Conservation (phyloP, 768 basidiomycete species). For the Amanita inopinata region DNA sequence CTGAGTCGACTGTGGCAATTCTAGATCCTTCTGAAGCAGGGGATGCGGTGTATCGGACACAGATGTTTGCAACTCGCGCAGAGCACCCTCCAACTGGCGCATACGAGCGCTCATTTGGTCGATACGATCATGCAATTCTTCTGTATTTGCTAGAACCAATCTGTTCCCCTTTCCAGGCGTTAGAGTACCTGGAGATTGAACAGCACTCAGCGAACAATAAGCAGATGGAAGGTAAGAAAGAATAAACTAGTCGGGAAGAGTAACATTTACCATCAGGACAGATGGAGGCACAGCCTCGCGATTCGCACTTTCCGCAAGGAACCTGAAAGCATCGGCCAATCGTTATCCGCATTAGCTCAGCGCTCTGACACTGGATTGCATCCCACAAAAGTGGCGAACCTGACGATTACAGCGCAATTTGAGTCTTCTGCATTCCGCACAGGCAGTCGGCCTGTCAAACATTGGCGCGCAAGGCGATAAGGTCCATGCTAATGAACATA, state of each 20-base stretch:
- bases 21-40: slow-evolving; percentile 20
- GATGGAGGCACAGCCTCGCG: slow-evolving; percentile 63
- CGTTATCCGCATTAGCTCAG: too few relatives aligned
- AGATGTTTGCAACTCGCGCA: slow-evolving; percentile 37
- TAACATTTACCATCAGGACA: slow-evolving; percentile 63
- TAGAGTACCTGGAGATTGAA: slow-evolving; percentile 32
- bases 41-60: slow-evolving; percentile 43
- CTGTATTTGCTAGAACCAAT: slow-evolving; percentile 56
- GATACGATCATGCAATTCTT: slow-evolving; percentile 60
- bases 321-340: too few relatives aligned
- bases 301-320: slow-evolving; percentile 71
- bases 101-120: slow-evolving; percentile 46
- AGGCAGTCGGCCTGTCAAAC: slow-evolving; percentile 33
- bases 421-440: slow-evolving; percentile 45
- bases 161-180: slow-evolving; percentile 54
- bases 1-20: neutral
- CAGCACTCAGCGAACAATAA: too few relatives aligned
- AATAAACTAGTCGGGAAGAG: slow-evolving; percentile 6
- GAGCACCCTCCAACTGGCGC: slow-evolving; percentile 50
- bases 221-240: neutral
- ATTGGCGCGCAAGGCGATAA: too few relatives aligned
- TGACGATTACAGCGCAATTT: slow-evolving; percentile 61
- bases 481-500: too few relatives aligned
- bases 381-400: too few relatives aligned
- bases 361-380: too few relatives aligned